These are phyloP conservation scores for Blastobotrys aristatus DNA, from an alignment of 1,139 yeast genomes.

Conservation along the genomic window DNA sequence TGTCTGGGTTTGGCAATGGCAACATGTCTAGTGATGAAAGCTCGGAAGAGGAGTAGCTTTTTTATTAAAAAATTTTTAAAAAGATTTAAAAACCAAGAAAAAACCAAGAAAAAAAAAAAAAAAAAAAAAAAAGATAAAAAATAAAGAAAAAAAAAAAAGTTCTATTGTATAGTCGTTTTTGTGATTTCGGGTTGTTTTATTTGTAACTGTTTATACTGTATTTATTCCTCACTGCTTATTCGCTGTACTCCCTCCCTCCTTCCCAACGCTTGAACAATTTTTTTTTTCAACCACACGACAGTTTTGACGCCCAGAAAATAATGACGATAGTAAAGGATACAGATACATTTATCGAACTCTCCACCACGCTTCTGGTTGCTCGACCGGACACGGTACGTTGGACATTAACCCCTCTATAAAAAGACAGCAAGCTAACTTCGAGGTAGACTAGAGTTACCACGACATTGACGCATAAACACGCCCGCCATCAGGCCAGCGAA, in stretches of 20 bases:
- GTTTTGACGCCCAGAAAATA: not conserved
- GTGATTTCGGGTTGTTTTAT: not conserved
- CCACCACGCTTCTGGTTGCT: constrained; percentile 43
- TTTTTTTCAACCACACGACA: not conserved
- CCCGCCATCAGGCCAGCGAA: constrained; percentile 25
- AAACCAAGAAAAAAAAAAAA: not conserved
- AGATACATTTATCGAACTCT: constrained; percentile 45
- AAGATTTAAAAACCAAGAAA: not conserved
- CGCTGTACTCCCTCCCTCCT: not conserved
- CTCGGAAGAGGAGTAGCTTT: constrained; percentile 21
- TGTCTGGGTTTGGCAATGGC: constrained; percentile 13
- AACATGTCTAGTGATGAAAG: constrained; percentile 23
- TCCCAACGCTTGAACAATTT: not conserved
- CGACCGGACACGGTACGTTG: constrained; percentile 46
- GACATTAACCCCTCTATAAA: too few relatives aligned
- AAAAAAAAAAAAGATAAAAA: not conserved
- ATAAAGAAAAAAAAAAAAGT: not conserved
- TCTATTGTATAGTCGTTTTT: not conserved
- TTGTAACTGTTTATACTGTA: not conserved
- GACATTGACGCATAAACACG: constrained; percentile 41
- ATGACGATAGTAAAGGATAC: constrained; percentile 36
- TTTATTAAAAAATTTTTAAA: not conserved
- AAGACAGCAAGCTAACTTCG: constrained; percentile 20
- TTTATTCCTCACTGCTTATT: not conserved
- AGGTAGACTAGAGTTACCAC: constrained; percentile 48